Percentiles rank a stretch among this genome's conserved stretches.
phyloP scores from a whole-genome alignment of 805 yeast genomes.

The Yamadazyma phyllophila region DNA sequence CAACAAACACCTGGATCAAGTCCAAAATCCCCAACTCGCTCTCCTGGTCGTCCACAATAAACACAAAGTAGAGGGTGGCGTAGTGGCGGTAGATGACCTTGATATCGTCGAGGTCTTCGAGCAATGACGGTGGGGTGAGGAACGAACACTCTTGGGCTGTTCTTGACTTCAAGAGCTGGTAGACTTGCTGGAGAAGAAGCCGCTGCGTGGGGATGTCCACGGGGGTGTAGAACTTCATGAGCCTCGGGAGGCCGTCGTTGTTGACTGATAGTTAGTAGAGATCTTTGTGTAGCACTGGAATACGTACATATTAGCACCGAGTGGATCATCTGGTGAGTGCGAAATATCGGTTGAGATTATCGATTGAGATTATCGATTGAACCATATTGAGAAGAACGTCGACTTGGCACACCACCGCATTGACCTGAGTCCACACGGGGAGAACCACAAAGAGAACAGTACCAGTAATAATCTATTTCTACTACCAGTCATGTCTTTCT shows the following conservation, averaged over 20 bases:
- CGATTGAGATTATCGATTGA: background rate
- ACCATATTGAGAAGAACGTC: too few species aligned
- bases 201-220: constrained; percentile 83
- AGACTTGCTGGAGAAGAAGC: constrained; percentile 75
- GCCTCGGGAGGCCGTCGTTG: constrained; percentile 84
- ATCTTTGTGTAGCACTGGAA: background rate
- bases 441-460: too few species aligned
- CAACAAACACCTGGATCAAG: constrained; percentile 94
- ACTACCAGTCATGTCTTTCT: background rate
- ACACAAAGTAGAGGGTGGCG: constrained; percentile 94
- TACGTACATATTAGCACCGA: constrained; percentile 77
- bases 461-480: too few species aligned
- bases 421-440: too few species aligned
- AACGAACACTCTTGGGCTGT: constrained; percentile 81
- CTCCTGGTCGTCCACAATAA: constrained; percentile 94
- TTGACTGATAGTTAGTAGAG: constrained; percentile 51
- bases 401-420: too few species aligned
- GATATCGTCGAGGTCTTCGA: constrained; percentile 68
- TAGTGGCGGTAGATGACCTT: constrained; percentile 91
- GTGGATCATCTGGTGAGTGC: constrained; percentile 62
- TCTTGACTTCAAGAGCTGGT: constrained; percentile 69
- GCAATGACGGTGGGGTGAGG: constrained; percentile 80
- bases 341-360: background rate
- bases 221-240: constrained; percentile 89
- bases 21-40: constrained; percentile 92